These are phyloP conservation scores for Ustilago lituana DNA, from an alignment of 1,284 basidiomycete genomes.

Conservation along the genomic window DNA sequence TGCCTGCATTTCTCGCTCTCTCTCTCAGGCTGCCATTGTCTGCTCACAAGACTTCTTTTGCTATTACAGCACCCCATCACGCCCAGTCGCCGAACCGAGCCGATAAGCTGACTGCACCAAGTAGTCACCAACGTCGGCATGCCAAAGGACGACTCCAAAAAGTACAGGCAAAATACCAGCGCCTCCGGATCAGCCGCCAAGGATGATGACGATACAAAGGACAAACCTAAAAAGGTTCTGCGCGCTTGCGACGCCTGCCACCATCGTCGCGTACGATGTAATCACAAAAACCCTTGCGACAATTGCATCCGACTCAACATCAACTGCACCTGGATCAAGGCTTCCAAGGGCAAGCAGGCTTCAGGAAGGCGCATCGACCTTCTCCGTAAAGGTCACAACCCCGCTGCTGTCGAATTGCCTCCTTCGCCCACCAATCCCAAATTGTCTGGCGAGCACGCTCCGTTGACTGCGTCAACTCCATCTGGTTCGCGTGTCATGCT, in stretches of 20 bases:
- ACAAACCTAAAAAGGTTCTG: conserved; percentile 46
- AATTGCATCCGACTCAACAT: conserved; percentile 58
- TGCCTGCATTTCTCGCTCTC: not conserved
- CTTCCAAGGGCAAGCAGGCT: conserved; percentile 52
- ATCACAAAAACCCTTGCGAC: conserved; percentile 56
- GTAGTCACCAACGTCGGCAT: conserved; percentile 13
- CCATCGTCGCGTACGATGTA: conserved; percentile 53
- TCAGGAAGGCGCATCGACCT: conserved; percentile 47
- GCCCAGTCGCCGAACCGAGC: not conserved
- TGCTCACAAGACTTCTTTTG: not conserved
- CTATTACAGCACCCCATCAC: too few relatives aligned
- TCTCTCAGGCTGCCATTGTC: not conserved
- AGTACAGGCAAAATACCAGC: conserved; percentile 11
- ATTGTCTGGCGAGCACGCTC: conserved; percentile 13
- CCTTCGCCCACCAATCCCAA: conserved; percentile 16
- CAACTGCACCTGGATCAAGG: conserved; percentile 59
- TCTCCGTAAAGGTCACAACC: conserved; percentile 45
- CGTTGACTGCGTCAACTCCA: conserved; percentile 22
- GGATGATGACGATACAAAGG: conserved; percentile 31
- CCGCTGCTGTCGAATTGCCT: conserved; percentile 31
- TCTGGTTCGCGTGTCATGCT: conserved; percentile 21
- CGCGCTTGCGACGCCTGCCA: conserved; percentile 50
- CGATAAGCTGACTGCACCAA: not conserved
- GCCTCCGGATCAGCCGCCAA: conserved; percentile 10
- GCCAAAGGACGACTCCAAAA: conserved; percentile 42